Base-by-base conservation (phyloP, 768 basidiomycete genomes). In the Tricholoma saponaceum region DNA sequence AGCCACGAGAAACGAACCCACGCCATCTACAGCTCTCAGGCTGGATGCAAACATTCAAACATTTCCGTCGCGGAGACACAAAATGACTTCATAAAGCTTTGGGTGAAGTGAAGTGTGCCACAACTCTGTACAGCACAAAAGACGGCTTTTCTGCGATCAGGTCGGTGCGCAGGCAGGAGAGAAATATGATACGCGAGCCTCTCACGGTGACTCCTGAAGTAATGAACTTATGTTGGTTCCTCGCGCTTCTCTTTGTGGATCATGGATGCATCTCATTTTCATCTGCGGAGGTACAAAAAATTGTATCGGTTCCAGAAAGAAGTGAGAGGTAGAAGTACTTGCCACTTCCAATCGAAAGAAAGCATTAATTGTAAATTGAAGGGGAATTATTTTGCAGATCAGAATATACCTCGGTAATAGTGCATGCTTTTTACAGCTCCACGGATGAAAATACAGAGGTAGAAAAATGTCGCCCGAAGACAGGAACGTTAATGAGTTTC, bases 1-100 rank as follows among this genome's bases (percentile, higher is more conserved):
- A 62, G 64, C 47, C 44, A 53, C 22, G 51, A 62, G 4, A 47
- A 26, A 25, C 26, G 14, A 47, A 47, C 4, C 23, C 46, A 26
- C 23, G 25, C 25, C 47, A 50, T 50, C 47, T 50, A 50, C 47
- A 30, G 47, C 47, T 50, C 25, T 28, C 3, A 30, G n/a, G 47
- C 26, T 50, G 26, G 47, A 30, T 28, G 47, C 18, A 30, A 30
- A 50, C 26, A 50, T 20, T 7, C 26, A n/a, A 50, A 30, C 13
- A 50, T 50, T 50, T 30, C 26, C 47, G 28, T 50, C 28, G 47
- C 14, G 22, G 47, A 30, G 16, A 18, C 25, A 18, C n/a, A 18
- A 50, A 28, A 50, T 50, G n/a, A 18, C 16, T 50, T 28, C 25
- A 50, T 30, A 28, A n/a, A 16, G 13, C 10, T 30, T 7, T n/a